Percentiles rank a stretch among this genome's conserved stretches.
These are phyloP conservation scores for Rutstroemia sp. DNA, from an alignment of 2,329 filamentous ascomycete genomes.

Conservation along the genomic window DNA sequence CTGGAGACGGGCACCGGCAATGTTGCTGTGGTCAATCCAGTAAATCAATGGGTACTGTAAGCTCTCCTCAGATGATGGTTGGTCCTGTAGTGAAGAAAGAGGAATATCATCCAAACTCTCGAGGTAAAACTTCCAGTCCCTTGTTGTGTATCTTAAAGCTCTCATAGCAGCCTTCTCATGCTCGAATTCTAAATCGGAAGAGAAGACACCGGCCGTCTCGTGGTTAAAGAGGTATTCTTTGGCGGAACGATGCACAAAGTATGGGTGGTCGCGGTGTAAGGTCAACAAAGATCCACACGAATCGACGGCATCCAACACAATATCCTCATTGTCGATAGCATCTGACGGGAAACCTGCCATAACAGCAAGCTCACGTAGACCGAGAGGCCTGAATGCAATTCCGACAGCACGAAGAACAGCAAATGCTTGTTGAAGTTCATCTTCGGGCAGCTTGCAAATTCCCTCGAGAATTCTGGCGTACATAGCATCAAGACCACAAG, in stretches of 20 bases:
- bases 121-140: constrained; percentile 9
- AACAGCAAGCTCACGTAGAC: constrained; percentile 6
- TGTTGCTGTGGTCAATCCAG: constrained; percentile 9
- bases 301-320: constrained; percentile 2
- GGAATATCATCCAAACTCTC: constrained; percentile 8
- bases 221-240: constrained; percentile 7
- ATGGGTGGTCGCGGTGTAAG: constrained; percentile 4
- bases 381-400: constrained; percentile 9
- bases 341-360: constrained; percentile 5
- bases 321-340: constrained; percentile 4
- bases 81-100: constrained; percentile 7
- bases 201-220: constrained; percentile 8
- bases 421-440: constrained; percentile 7
- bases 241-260: constrained; percentile 8
- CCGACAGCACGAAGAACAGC: constrained; percentile 7
- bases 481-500: constrained; percentile 1
- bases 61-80: constrained; percentile 8
- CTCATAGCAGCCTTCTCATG: constrained; percentile 8
- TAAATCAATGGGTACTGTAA: constrained; percentile 9
- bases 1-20: constrained; percentile 4
- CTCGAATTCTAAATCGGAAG: constrained; percentile 7
- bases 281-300: constrained; percentile 7
- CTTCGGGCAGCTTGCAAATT: not conserved
- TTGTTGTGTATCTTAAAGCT: constrained; percentile 6
- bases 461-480: constrained; percentile 8